Conservation (phyloP, 2,329 filamentous ascomycete species). For the Colletotrichum kahawae region DNA sequence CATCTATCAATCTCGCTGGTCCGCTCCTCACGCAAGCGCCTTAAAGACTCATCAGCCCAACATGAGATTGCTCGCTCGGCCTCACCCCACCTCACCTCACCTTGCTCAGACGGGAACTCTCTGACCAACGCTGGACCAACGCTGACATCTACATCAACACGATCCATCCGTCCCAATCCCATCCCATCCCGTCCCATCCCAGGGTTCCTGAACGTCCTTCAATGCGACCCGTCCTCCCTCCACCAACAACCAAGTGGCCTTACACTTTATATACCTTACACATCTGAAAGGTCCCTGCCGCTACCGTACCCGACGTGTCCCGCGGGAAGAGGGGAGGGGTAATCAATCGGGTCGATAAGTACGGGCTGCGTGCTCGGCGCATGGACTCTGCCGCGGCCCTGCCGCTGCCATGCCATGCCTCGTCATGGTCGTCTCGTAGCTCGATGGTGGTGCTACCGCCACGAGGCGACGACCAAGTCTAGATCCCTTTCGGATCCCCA, state of each 20-base stretch:
- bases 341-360: background rate
- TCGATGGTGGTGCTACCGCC: background rate
- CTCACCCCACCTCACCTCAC: background rate
- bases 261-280: background rate
- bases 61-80: background rate
- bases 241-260: background rate
- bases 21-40: background rate
- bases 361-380: background rate
- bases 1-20: background rate
- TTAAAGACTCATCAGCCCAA: background rate
- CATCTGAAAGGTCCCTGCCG: background rate
- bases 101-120: background rate
- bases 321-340: background rate
- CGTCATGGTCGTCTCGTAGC: background rate
- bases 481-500: background rate
- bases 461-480: background rate
- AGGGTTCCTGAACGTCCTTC: background rate
- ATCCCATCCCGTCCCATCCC: background rate
- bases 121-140: background rate
- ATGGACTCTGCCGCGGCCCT: background rate
- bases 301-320: background rate
- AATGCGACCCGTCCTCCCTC: background rate
- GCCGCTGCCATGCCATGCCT: background rate
- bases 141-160: background rate
- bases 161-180: background rate